These are phyloP conservation scores for Epichloe amarillans DNA, from an alignment of 2,329 filamentous ascomycete species.

Conservation along the genomic window DNA sequence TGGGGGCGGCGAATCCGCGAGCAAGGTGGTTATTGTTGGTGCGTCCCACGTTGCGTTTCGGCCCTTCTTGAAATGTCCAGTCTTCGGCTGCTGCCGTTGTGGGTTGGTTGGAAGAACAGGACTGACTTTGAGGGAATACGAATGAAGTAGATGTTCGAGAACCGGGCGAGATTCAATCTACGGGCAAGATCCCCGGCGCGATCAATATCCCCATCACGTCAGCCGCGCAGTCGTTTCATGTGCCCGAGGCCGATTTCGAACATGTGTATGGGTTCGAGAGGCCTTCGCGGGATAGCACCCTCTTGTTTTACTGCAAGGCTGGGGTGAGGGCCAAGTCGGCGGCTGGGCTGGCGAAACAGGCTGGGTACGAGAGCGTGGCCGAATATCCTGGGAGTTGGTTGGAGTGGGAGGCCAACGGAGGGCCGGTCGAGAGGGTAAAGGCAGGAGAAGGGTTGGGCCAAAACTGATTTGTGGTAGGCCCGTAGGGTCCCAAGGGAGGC, in stretches of 20 bases:
- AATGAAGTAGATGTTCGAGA: conserved; percentile 52
- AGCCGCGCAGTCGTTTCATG: conserved; percentile 66
- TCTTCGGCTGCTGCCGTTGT: too few species aligned
- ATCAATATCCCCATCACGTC: conserved; percentile 72
- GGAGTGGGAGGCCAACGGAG: conserved; percentile 69
- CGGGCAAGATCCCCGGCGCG: conserved; percentile 65
- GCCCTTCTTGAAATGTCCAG: too few species aligned
- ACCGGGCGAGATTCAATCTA: conserved; percentile 47
- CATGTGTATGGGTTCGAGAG: conserved; percentile 68
- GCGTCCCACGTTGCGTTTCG: conserved; percentile 7
- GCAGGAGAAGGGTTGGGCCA: neutral
- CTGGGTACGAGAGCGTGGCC: conserved; percentile 58
- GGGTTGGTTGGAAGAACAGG: too few species aligned
- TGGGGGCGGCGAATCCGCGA: conserved; percentile 9
- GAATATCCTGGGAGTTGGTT: conserved; percentile 68
- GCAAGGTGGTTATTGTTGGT: conserved; percentile 32
- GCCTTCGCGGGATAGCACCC: conserved; percentile 37
- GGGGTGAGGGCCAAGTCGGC: conserved; percentile 72
- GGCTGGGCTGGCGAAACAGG: conserved; percentile 60
- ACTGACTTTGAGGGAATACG: neutral
- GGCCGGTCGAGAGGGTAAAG: conserved; percentile 29
- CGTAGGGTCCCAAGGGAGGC: too few species aligned
- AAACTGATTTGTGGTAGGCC: neutral
- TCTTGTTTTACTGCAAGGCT: conserved; percentile 89
- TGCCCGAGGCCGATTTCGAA: conserved; percentile 66